These are phyloP conservation scores for carrot (Daucus carota) DNA, from an alignment of 129 eudicot species.

Conservation along the genomic window DH1_v3.0 NC_030387.2:7463001-7463500, in stretches of 20 bases:
- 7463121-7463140: too few species aligned
- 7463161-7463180: too few species aligned
- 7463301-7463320: background rate
- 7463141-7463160: too few species aligned
- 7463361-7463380: background rate
- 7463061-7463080: slow-evolving; percentile 21
- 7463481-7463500: slow-evolving; percentile 27
- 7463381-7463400: slow-evolving; percentile 41
- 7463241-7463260: too few species aligned
- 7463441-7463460: slow-evolving; percentile 36
- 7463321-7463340: background rate
- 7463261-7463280: too few species aligned
- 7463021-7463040: slow-evolving; percentile 21
- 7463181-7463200: too few species aligned
- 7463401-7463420: slow-evolving; percentile 45
- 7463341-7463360: too few species aligned
- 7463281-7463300: background rate
- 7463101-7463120: background rate
- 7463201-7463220: too few species aligned
- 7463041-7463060: slow-evolving; percentile 16
- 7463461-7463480: slow-evolving; percentile 31
- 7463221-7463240: too few species aligned
- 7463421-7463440: slow-evolving; percentile 40
- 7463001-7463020: slow-evolving; percentile 11
- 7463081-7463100: slow-evolving; percentile 24